These are phyloP conservation scores for Obba rivulosa DNA, from an alignment of 768 basidiomycete genomes.

Conservation along the genomic window DNA sequence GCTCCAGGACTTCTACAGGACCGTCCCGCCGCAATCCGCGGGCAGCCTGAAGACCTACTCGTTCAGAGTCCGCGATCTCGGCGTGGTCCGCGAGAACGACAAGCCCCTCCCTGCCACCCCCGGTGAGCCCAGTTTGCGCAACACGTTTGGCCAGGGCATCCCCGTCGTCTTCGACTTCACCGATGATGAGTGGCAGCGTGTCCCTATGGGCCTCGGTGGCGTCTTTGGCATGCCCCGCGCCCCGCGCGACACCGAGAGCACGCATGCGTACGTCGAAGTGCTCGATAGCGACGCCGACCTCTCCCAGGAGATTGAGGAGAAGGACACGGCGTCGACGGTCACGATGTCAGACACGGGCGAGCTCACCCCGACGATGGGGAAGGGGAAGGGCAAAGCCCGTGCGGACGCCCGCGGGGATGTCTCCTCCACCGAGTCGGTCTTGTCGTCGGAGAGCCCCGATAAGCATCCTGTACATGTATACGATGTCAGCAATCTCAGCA, in stretches of 20 bases:
- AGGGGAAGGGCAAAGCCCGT: conserved; percentile 45
- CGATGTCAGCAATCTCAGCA: conserved; percentile 21
- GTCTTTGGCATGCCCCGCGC: conserved; percentile 31
- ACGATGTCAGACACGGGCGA: conserved; percentile 13
- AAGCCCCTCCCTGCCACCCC: conserved; percentile 27
- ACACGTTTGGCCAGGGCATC: conserved; percentile 53
- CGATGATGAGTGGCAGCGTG: conserved; percentile 58
- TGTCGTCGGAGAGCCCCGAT: conserved; percentile 34
- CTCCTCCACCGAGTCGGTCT: conserved; percentile 37
- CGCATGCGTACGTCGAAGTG: conserved; percentile 64
- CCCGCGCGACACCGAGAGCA: conserved; percentile 31
- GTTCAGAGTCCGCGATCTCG: conserved; percentile 60
- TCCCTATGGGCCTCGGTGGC: conserved; percentile 34
- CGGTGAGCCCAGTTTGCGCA: conserved; percentile 35
- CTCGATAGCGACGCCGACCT: conserved; percentile 37
- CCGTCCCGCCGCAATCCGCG: conserved; percentile 14
- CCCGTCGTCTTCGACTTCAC: conserved; percentile 44
- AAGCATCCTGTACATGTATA: conserved; percentile 64
- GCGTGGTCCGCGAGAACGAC: conserved; percentile 27
- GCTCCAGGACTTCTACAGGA: conserved; percentile 64
- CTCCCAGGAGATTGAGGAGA: conserved; percentile 20
- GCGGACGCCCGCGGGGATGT: conserved; percentile 28
- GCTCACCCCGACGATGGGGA: conserved; percentile 23
- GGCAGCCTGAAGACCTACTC: conserved; percentile 37
- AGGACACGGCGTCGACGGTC: conserved; percentile 19